Base-by-base conservation (phyloP, 257 asterid species). In the Ehretia macrophylla region DNA sequence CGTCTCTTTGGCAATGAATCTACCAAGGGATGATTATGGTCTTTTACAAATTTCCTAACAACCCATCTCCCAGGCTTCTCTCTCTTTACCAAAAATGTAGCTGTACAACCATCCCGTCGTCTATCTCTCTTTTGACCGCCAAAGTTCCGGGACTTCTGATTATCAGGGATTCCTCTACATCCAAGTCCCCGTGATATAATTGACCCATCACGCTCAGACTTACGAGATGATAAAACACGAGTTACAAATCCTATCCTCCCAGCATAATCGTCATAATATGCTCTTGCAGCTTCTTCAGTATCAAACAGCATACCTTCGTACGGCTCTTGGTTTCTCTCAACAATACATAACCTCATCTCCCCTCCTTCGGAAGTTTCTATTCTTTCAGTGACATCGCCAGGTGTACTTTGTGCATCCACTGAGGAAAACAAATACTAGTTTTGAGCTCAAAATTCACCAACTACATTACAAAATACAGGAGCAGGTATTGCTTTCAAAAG, bases 121-220 rank as follows among this genome's bases (percentile, higher is more conserved):
- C 74, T 80, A 62, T 80, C 81, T 65, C 75, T 79, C 66, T 64
- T 78, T 52, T 66, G 84, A 55, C 48, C 59, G 51, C 70, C 62
- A 40, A 68, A 44, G 47, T 68, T 74, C 45, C 65, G 82, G 11
- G 73, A 45, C 63, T 73, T 82, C 50, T 70, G 86, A 66, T 11
- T 63, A 58, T 58, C 70, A 38, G 62, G 71, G 60, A 39, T 20
- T 67, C 75, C 82, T 77, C 86, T 80, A 67, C 95, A 87, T 59
- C 94, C 95, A 52, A 87, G 73, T 56, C 88, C 94, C 22, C 90
- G 86, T 35, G 86, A 87, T 76, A 87, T 72, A 48, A 80, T 61
- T 32, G 83, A 80, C 23, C 90, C 88, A 72, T 82, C 94, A 32
- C 85, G 77, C 65, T 84, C 90, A 58, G 94, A 84, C 67, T 83